Base-by-base conservation (phyloP, 83 land plant genomes). In the Thuja plicata region DNA sequence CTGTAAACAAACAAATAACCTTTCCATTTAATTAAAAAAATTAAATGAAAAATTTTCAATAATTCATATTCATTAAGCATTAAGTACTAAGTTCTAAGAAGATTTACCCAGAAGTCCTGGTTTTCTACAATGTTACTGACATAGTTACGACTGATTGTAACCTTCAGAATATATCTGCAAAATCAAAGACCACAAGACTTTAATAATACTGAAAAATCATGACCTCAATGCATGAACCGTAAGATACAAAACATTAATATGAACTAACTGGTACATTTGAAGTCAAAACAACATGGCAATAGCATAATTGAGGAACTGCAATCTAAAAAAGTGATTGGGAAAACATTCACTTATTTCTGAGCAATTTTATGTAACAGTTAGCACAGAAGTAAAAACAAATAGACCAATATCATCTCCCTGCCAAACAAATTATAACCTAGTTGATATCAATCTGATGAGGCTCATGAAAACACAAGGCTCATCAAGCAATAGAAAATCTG, bases 91-190 rank as follows among this genome's bases (percentile, higher is more conserved):
- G 78, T 19, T 84, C 54, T 57, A 84, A 48, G 17, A 84, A 45
- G 54, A 46, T 83, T 88, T 93, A 96, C 98, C 98, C 94, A 95
- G 86, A 97, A 95, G 84, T 98, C 99, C 46, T 94, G 96, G 88
- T 91, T 93, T 88, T 97, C 99, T 13, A 94, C 93, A 89, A 98
- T 94, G 90, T 96, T 98, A 89, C 96, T 93, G 82, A 93, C 96
- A 94, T 97, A 98, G 89, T 94, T 96, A 86, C 99, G 95, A 87
- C 93, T 96, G 89, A 98, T 93, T 46, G 99, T 98, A 78, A 98
- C 99, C 90, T 96, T 98, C 88, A 98, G 84, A 43, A 98, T 91
- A 91, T 98, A 98, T 93, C 99, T 98, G 93, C 85, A 91, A 87
- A 30, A 83, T 80, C 50, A 84, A 12, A 84, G 34, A 84, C 32